phyloP scores from a whole-genome alignment of 2,329 filamentous ascomycete species.

The Xylariaceae sp. region DNA sequence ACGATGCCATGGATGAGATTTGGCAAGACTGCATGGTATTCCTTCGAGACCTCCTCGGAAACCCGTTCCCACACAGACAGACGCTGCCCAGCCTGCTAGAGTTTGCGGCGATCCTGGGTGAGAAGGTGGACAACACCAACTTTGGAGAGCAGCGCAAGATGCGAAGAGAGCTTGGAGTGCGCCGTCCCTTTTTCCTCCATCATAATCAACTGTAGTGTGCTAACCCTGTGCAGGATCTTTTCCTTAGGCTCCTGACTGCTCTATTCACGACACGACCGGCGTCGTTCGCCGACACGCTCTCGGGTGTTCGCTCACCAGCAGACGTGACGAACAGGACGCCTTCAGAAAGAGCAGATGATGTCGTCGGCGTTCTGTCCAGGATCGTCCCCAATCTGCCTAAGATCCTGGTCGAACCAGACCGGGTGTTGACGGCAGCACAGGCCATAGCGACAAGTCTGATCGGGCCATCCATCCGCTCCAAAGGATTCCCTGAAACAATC shows the following conservation, averaged over 20 bases:
- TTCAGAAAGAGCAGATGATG: slow-evolving; percentile 59
- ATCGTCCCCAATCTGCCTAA: slow-evolving; percentile 77
- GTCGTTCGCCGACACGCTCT: slow-evolving; percentile 56
- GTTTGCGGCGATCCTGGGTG: slow-evolving; percentile 82
- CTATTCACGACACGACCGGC: slow-evolving; percentile 86
- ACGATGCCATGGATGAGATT: slow-evolving; percentile 97
- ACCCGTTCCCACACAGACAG: slow-evolving; percentile 91
- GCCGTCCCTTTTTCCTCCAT: slow-evolving; percentile 37
- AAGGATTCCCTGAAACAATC: slow-evolving; percentile 80
- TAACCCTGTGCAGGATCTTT: slow-evolving; percentile 63
- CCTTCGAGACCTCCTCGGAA: slow-evolving; percentile 79
- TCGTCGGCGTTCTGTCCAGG: slow-evolving; percentile 71
- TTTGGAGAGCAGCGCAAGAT: slow-evolving; percentile 93
- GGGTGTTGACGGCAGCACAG: slow-evolving; percentile 69
- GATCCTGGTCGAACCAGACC: slow-evolving; percentile 79
- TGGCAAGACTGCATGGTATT: slow-evolving; percentile 94
- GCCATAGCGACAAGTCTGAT: slow-evolving; percentile 81
- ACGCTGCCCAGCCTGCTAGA: slow-evolving; percentile 80
- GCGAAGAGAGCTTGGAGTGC: slow-evolving; percentile 79
- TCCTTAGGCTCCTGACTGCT: slow-evolving; percentile 81
- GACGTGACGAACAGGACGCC: slow-evolving; percentile 31
- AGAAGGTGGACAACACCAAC: slow-evolving; percentile 96
- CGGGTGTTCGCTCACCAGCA: slow-evolving; percentile 36
- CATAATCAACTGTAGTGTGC: slow-evolving; percentile 10
- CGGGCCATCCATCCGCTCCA: slow-evolving; percentile 74